Evolutionary conservation across 441 rosid genomes (phyloP).

Genomic region (Adansonia gregorii): DNA sequence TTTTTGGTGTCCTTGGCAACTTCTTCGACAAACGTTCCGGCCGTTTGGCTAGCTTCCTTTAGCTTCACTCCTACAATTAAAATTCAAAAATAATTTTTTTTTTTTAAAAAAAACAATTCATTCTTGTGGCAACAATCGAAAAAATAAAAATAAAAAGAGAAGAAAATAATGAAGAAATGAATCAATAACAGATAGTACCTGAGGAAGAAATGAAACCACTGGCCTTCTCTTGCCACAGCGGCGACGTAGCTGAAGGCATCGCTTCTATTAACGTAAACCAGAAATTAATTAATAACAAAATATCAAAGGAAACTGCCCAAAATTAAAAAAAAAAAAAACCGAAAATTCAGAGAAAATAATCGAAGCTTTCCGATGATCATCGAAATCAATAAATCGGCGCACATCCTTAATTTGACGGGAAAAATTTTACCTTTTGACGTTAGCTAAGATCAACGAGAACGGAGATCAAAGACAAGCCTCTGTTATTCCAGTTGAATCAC

Average conservation of each 20-base stretch:
- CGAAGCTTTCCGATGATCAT: neutral
- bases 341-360: neutral
- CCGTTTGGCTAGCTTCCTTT: constrained; percentile 79
- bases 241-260: constrained; percentile 76
- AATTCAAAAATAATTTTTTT: neutral
- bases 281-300: neutral
- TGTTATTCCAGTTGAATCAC: neutral
- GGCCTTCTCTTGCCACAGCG: constrained; percentile 89
- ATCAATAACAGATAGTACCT: constrained; percentile 42
- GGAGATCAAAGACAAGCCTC: neutral
- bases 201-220: constrained; percentile 86
- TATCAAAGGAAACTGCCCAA: neutral
- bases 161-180: constrained; percentile 12
- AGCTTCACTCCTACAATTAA: constrained; percentile 69
- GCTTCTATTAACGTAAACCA: constrained; percentile 26
- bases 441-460: neutral
- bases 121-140: too few relatives aligned
- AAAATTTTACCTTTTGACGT: neutral
- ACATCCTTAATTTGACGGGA: constrained; percentile 1
- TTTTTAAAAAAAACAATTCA: too few relatives aligned
- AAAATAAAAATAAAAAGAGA: neutral
- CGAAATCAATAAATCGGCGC: neutral
- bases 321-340: neutral
- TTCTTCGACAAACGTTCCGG: constrained; percentile 80
- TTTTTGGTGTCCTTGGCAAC: constrained; percentile 92